Evolutionary conservation across 257 asterid genomes (phyloP).

Genomic region (Coffea canephora): DNA sequence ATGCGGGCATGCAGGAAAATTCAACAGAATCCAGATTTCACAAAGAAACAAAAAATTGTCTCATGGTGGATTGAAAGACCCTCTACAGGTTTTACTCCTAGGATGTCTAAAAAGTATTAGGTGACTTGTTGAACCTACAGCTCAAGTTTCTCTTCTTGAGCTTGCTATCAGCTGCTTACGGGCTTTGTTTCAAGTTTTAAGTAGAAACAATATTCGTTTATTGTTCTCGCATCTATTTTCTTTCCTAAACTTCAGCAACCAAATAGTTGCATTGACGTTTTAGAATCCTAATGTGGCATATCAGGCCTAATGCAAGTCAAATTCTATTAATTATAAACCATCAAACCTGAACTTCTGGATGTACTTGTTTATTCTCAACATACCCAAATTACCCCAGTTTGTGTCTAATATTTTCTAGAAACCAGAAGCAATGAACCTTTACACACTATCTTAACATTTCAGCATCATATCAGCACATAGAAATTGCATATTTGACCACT

Average conservation of each 20-base stretch:
- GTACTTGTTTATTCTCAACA: not conserved
- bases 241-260: not conserved
- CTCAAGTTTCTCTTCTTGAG: not conserved
- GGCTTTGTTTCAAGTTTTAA: not conserved
- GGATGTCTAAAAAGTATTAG: not conserved
- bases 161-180: not conserved
- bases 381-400: not conserved
- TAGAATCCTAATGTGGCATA: not conserved
- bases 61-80: not conserved
- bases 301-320: not conserved
- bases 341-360: not conserved
- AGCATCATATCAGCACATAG: not conserved
- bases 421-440: not conserved
- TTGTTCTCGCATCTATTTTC: not conserved
- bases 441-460: not conserved
- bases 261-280: not conserved
- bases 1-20: not conserved
- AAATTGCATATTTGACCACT: not conserved
- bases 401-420: not conserved
- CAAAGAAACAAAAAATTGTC: too few species aligned
- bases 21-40: not conserved
- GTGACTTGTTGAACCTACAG: not conserved
- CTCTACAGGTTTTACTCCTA: not conserved
- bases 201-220: too few species aligned
- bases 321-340: not conserved